phyloP scores from a whole-genome alignment of 306 rosid genomes.

The Albizia julibrissin region DNA sequence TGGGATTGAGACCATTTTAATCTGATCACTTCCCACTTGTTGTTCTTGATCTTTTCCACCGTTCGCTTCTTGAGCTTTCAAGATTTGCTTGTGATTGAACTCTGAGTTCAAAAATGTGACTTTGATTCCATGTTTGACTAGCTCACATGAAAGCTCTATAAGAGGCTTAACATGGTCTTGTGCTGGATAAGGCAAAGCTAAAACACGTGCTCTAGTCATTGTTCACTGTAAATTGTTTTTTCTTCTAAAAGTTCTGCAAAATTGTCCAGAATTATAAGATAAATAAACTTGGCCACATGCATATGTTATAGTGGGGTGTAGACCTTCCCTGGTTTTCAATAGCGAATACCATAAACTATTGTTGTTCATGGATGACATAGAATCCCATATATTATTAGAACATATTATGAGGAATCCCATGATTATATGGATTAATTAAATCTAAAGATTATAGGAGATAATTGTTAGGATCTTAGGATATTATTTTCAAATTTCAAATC shows the following conservation, averaged over 20 bases:
- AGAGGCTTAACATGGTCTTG: too few relatives aligned
- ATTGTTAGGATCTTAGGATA: too few relatives aligned
- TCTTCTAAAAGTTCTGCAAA: too few relatives aligned
- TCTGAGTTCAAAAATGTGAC: slow-evolving; percentile 39
- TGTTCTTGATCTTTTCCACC: neutral
- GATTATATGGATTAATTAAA: too few relatives aligned
- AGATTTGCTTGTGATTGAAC: slow-evolving; percentile 42
- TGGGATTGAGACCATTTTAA: slow-evolving; percentile 52
- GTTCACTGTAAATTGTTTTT: too few relatives aligned
- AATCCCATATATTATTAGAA: too few relatives aligned
- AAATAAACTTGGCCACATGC: too few relatives aligned
- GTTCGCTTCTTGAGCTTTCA: slow-evolving; percentile 35
- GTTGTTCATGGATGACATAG: neutral
- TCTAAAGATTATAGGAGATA: too few relatives aligned
- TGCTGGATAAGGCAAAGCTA: slow-evolving; percentile 44
- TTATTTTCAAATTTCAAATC: too few relatives aligned
- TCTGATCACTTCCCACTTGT: neutral
- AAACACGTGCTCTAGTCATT: slow-evolving; percentile 42
- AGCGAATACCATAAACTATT: neutral
- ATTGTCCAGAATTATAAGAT: slow-evolving; percentile 23
- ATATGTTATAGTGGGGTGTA: slow-evolving; percentile 6
- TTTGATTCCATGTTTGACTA: slow-evolving; percentile 39
- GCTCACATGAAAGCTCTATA: slow-evolving; percentile 42
- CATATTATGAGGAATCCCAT: too few relatives aligned
- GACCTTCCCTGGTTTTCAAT: too few relatives aligned